These are phyloP conservation scores for Mucuna pruriens DNA, from an alignment of 306 rosid genomes.

Conservation along the genomic window DNA sequence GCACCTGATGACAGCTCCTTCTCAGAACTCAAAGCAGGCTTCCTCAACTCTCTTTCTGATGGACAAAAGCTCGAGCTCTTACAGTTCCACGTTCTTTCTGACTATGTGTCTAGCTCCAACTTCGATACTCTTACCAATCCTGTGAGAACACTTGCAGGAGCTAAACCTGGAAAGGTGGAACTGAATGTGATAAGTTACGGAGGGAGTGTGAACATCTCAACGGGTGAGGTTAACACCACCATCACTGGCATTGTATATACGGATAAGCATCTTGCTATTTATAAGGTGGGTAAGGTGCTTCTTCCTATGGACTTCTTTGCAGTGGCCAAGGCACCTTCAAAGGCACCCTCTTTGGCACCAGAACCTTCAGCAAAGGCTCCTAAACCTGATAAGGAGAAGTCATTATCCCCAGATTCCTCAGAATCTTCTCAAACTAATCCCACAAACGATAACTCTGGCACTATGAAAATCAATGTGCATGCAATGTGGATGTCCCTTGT, in stretches of 20 bases:
- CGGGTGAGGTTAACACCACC: slow-evolving; percentile 67
- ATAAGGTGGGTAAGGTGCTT: slow-evolving; percentile 63
- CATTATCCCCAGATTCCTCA: slow-evolving; percentile 33
- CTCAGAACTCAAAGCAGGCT: slow-evolving; percentile 62
- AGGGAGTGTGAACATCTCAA: slow-evolving; percentile 61
- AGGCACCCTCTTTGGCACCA: slow-evolving; percentile 42
- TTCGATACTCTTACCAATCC: slow-evolving; percentile 72
- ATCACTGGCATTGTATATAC: slow-evolving; percentile 62
- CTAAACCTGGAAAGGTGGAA: slow-evolving; percentile 52
- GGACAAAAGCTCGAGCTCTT: slow-evolving; percentile 61
- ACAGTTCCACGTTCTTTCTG: slow-evolving; percentile 64
- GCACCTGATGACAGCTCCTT: slow-evolving; percentile 63
- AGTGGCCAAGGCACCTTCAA: slow-evolving; percentile 49
- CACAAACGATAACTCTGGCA: neutral
- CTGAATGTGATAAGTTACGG: slow-evolving; percentile 65
- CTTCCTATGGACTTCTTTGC: slow-evolving; percentile 59
- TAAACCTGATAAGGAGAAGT: slow-evolving; percentile 47
- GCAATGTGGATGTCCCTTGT: slow-evolving; percentile 35
- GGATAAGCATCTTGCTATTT: slow-evolving; percentile 66
- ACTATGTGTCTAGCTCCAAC: slow-evolving; percentile 52
- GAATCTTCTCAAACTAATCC: slow-evolving; percentile 20
- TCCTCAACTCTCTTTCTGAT: slow-evolving; percentile 60
- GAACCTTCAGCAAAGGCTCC: slow-evolving; percentile 39
- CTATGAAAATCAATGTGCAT: neutral
- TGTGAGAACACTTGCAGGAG: slow-evolving; percentile 68